These are phyloP conservation scores for Backusella sp. DNA, from an alignment of 192 early-diverging fungal genomes.

Conservation along the genomic window DNA sequence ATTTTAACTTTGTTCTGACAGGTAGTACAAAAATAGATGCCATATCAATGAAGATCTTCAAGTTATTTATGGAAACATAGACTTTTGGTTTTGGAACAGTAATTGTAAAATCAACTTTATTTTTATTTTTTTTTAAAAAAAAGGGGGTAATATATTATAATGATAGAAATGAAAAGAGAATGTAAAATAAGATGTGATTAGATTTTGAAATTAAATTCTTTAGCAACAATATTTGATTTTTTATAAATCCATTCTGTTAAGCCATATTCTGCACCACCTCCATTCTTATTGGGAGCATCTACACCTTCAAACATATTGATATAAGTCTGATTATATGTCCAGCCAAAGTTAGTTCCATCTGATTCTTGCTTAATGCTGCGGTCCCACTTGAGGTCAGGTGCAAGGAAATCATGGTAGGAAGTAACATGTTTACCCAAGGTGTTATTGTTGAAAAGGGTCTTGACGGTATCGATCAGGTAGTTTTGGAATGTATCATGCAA, in stretches of 20 bases:
- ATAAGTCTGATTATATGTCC: slow-evolving; percentile 33
- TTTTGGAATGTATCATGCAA: slow-evolving; percentile 35
- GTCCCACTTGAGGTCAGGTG: slow-evolving; percentile 49
- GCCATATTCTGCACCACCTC: slow-evolving; percentile 42
- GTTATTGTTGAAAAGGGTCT: slow-evolving; percentile 45
- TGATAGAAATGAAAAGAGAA: background rate
- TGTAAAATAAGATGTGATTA: background rate
- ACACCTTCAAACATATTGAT: slow-evolving; percentile 35
- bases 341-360: slow-evolving; percentile 42
- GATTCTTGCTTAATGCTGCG: slow-evolving; percentile 43
- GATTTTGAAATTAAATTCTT: background rate
- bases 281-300: background rate
- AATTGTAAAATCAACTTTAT: background rate
- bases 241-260: slow-evolving; percentile 41
- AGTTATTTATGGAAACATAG: background rate
- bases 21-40: background rate
- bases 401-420: slow-evolving; percentile 39
- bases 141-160: background rate
- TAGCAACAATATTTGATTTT: slow-evolving; percentile 33
- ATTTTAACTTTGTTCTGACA: background rate
- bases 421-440: slow-evolving; percentile 36
- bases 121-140: background rate
- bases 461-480: slow-evolving; percentile 41
- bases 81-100: background rate
- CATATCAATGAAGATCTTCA: background rate